Evolutionary conservation across 768 basidiomycete species (phyloP).

Genomic region (Kwoniella pini): DNA sequence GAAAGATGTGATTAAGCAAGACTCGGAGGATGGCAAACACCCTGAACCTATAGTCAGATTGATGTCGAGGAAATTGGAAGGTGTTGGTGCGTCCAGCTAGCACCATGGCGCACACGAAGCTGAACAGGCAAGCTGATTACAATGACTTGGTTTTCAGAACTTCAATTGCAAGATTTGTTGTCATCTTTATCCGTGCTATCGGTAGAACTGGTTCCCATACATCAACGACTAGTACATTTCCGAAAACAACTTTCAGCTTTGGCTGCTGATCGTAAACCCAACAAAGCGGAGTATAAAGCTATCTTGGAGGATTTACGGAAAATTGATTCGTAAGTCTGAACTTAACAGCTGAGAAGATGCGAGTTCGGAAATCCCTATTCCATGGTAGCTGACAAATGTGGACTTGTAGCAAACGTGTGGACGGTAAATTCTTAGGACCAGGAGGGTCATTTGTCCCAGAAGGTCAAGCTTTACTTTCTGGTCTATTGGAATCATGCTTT

Average conservation of each 20-base stretch:
- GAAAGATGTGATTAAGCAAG: conserved; percentile 79
- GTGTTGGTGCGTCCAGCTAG: conserved; percentile 69
- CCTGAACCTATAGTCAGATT: conserved; percentile 83
- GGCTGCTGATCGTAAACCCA: conserved; percentile 74
- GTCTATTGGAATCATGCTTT: conserved; percentile 93
- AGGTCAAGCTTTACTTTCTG: conserved; percentile 87
- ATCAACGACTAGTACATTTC: conserved; percentile 81
- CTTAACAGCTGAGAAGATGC: not conserved
- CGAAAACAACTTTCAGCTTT: conserved; percentile 85
- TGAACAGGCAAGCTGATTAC: conserved; percentile 5
- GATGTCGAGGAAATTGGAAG: conserved; percentile 84
- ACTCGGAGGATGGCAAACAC: conserved; percentile 76
- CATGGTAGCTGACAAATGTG: conserved; percentile 1
- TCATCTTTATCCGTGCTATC: conserved; percentile 84
- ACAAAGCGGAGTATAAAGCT: conserved; percentile 84
- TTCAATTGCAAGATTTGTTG: conserved; percentile 72
- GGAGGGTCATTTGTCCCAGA: conserved; percentile 79
- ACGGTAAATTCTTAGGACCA: conserved; percentile 91
- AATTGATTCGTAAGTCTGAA: conserved; percentile 65
- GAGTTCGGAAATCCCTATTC: too few species aligned
- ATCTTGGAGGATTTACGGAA: conserved; percentile 88
- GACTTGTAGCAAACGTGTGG: conserved; percentile 73
- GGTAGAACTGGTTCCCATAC: conserved; percentile 83
- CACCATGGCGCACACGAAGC: not conserved
- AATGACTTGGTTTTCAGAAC: conserved; percentile 59